Base-by-base conservation (phyloP, 1,284 basidiomycete genomes). In the Ganoderma leucocontextum region DNA sequence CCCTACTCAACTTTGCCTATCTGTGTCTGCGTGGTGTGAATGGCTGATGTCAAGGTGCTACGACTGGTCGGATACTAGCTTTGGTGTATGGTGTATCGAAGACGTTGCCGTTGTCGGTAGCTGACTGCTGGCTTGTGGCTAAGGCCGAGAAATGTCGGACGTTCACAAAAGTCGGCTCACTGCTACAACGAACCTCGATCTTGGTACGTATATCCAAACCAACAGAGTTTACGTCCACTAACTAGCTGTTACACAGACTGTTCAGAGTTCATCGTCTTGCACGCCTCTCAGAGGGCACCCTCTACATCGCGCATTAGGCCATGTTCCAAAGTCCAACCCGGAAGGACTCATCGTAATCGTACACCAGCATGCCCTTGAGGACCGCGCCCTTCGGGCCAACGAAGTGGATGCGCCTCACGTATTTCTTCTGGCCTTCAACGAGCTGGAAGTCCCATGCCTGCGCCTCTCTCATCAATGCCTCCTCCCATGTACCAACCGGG, bases 1-100 rank as follows among this genome's bases (percentile, higher is more conserved):
- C 64, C 64, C 64, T 36, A 39, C 63, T 59, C 63, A 64, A 57
- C 33, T 22, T 12, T 19, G 19, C 35, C 7, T n/a, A 35, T 19
- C 8, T 36, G 52, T 35, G 29, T 29, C 15, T 55, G 15, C 29
- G 29, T 8, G 52, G 49, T 53, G 25, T 35, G 47, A 55, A 55
- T 33, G 15, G 15, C 19, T 29, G 7, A 6, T 15, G 13, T 17
- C 29, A 6, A 55, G 4, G 22, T 3, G 4, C 4, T 10, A 10
- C 52, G 29, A 13, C 13, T 55, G 29, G 52, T 15, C 15, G 12
- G 13, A 5, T 25, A 13, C 22, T 12, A 13, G 2, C 22, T 17
- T 55, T 25, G 1, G 33, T 17, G 29, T 35, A 5, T 19, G 29
- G 15, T 49, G 22, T 9, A 13, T 49, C 25, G 22, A 19, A 33